Evolutionary conservation across 495 filamentous ascomycete species (phyloP).

Genomic region (Podospora sp.): DNA sequence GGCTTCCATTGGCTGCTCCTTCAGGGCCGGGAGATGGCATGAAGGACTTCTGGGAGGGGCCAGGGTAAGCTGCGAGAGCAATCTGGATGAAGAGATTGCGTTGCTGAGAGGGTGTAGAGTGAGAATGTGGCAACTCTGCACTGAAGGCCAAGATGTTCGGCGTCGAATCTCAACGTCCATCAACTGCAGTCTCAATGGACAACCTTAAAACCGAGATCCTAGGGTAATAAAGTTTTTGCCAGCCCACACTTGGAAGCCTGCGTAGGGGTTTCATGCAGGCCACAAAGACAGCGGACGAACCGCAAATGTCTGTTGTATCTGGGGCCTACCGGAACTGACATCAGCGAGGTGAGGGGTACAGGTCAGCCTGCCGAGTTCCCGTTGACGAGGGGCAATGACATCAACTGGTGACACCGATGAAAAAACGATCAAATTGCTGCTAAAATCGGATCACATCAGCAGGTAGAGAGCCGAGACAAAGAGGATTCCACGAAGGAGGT

Average conservation of each 20-base stretch:
- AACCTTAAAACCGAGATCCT: background rate
- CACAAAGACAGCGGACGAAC: background rate
- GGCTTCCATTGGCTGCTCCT: background rate
- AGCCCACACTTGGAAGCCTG: too few species aligned
- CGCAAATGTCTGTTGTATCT: too few species aligned
- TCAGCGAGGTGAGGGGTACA: background rate
- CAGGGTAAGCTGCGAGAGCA: conserved; percentile 2
- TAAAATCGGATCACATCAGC: background rate
- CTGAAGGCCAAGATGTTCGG: background rate
- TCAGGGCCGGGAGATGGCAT: background rate
- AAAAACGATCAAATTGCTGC: background rate
- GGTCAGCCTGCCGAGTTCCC: background rate
- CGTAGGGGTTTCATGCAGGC: background rate
- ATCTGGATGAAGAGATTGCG: conserved; percentile 9
- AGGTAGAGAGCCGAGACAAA: background rate
- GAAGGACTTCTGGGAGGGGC: conserved; percentile 2
- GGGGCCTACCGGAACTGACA: background rate
- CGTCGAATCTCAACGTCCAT: background rate
- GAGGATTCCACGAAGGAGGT: background rate
- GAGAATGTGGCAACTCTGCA: background rate
- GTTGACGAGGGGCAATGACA: conserved; percentile 6
- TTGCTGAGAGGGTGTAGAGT: conserved; percentile 6
- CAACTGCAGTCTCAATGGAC: background rate
- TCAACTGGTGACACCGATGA: background rate
- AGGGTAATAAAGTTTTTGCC: too few species aligned